A percentile compares a stretch with the other conserved stretches of the same genome.
These are phyloP conservation scores for Przewalskia tangutica DNA, from an alignment of 257 asterid genomes.

Conservation along the genomic window DNA sequence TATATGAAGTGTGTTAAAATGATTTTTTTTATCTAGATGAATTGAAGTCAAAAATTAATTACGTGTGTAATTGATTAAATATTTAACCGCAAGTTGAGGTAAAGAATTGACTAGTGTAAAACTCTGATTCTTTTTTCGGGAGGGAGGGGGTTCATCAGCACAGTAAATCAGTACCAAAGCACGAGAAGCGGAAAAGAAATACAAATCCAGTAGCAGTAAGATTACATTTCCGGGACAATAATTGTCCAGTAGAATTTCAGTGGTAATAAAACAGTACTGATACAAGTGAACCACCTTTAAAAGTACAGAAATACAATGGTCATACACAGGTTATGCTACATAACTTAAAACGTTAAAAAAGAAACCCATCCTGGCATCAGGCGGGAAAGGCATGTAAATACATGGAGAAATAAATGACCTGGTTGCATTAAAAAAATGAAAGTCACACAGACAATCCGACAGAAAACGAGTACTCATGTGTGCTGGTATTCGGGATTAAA, in stretches of 20 bases:
- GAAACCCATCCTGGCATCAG: background rate
- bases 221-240: background rate
- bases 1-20: no score
- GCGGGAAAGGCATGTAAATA: conserved; percentile 8
- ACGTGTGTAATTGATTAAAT: no score
- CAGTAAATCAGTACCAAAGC: background rate
- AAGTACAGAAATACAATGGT: conserved; percentile 10
- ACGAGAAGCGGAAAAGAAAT: background rate
- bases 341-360: background rate
- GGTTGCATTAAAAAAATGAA: background rate
- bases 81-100: no score
- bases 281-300: background rate
- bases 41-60: no score
- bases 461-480: conserved; percentile 27
- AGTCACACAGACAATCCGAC: background rate
- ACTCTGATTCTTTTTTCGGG: background rate
- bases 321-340: conserved; percentile 9
- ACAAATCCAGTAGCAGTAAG: background rate
- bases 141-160: background rate
- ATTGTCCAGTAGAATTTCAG: background rate
- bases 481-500: conserved; percentile 81
- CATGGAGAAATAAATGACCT: conserved; percentile 6
- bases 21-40: no score
- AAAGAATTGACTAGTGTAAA: no score
- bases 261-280: background rate